Evolutionary conservation across 2,329 filamentous ascomycete genomes (phyloP).

Genomic region (Xylariaceae sp.): DNA sequence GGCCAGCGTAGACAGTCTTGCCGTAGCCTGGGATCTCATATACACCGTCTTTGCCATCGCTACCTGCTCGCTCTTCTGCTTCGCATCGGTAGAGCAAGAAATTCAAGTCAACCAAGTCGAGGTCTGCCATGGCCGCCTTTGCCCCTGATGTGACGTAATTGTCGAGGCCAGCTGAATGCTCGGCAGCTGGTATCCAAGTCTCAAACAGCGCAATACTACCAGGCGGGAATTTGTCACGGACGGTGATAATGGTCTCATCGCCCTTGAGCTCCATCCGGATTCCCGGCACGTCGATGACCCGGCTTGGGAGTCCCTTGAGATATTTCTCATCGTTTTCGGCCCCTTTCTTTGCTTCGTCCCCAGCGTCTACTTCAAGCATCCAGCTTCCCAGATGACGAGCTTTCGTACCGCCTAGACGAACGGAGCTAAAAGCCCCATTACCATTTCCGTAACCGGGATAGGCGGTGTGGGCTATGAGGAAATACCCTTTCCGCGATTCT

Average conservation of each 20-base stretch:
- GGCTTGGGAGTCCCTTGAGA: constrained; percentile 79
- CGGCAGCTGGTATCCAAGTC: constrained; percentile 87
- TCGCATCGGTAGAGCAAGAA: constrained; percentile 89
- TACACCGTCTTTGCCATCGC: constrained; percentile 74
- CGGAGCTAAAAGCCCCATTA: constrained; percentile 74
- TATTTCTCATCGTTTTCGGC: constrained; percentile 65
- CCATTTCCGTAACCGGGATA: constrained; percentile 87
- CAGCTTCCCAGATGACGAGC: constrained; percentile 85
- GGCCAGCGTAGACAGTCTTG: constrained; percentile 83
- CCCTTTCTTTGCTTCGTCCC: constrained; percentile 61
- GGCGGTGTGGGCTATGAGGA: constrained; percentile 92
- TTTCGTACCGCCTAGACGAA: constrained; percentile 77
- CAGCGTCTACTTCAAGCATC: constrained; percentile 85
- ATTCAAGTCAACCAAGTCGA: constrained; percentile 81
- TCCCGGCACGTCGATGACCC: constrained; percentile 69
- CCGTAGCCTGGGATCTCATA: constrained; percentile 84
- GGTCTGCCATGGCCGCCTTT: constrained; percentile 69
- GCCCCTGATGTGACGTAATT: constrained; percentile 81
- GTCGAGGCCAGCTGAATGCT: constrained; percentile 79
- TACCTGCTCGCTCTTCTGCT: constrained; percentile 77
- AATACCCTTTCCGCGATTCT: constrained; percentile 86
- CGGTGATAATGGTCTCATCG: constrained; percentile 72
- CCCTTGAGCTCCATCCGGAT: constrained; percentile 68
- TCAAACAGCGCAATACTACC: constrained; percentile 94
- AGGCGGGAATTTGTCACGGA: constrained; percentile 81